phyloP scores from a whole-genome alignment of 2,329 filamentous ascomycete species.

The Xylariaceae sp. region DNA sequence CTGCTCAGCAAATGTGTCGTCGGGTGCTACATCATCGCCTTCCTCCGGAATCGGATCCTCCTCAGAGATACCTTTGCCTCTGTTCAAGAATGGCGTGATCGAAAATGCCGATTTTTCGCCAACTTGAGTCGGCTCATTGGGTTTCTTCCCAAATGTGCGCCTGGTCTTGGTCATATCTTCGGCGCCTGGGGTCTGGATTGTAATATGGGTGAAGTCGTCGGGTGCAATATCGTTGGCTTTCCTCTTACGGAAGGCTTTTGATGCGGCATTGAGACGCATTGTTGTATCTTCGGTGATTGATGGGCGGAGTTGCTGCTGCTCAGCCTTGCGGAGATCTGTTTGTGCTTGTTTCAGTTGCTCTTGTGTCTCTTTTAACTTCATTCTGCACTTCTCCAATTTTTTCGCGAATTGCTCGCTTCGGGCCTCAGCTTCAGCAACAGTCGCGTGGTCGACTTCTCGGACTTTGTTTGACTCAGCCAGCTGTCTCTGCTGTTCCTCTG shows the following conservation, averaged over 20 bases:
- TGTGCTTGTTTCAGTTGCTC: constrained; percentile 65
- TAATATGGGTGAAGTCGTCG: constrained; percentile 41
- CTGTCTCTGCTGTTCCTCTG: constrained; percentile 16
- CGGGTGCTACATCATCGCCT: constrained; percentile 20
- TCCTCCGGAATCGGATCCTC: constrained; percentile 13
- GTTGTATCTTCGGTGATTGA: constrained; percentile 24
- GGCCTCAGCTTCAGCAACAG: constrained; percentile 55
- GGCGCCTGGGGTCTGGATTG: constrained; percentile 40
- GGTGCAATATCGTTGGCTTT: constrained; percentile 39
- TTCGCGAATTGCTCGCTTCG: constrained; percentile 64
- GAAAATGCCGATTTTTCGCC: constrained; percentile 92
- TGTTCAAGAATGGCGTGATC: constrained; percentile 88
- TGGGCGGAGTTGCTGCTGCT: constrained; percentile 36
- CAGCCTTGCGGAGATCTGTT: constrained; percentile 38
- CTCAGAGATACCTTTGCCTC: constrained; percentile 56
- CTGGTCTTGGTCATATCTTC: constrained; percentile 30
- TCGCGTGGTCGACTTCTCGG: constrained; percentile 45
- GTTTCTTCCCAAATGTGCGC: constrained; percentile 51
- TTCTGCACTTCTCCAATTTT: constrained; percentile 64
- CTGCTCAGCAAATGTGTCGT: constrained; percentile 21
- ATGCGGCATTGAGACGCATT: constrained; percentile 25
- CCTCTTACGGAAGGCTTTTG: constrained; percentile 40
- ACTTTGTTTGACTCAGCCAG: constrained; percentile 41
- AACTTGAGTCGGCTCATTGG: constrained; percentile 53
- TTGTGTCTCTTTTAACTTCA: constrained; percentile 65